Conservation (phyloP, 176 grass and related monocot species). For the Tuctoria greenei region DNA sequence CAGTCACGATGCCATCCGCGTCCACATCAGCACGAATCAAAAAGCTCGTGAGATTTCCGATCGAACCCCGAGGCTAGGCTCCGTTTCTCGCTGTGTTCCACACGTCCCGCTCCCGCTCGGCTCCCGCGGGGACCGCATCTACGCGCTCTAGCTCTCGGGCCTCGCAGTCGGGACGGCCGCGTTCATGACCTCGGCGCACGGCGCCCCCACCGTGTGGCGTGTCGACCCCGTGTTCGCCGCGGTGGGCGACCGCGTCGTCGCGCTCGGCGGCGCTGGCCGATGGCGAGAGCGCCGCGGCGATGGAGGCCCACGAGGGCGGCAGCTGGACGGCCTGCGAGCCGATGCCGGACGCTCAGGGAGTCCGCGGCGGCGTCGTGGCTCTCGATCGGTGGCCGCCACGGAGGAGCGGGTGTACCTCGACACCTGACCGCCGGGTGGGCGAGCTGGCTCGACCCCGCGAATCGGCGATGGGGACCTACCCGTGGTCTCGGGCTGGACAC, state of each 20-base stretch:
- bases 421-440: conserved; percentile 44
- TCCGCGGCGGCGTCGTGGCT: conserved; percentile 70
- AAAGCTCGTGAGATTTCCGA: too few relatives aligned
- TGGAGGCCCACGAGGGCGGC: conserved; percentile 59
- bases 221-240: conserved; percentile 66
- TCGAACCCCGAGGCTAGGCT: too few relatives aligned
- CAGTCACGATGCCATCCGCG: too few relatives aligned
- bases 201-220: conserved; percentile 60
- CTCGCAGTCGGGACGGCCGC: conserved; percentile 36
- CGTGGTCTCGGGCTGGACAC: conserved; percentile 36
- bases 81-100: too few relatives aligned
- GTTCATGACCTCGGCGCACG: conserved; percentile 38
- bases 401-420: conserved; percentile 54
- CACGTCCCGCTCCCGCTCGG: too few relatives aligned
- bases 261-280: conserved; percentile 65
- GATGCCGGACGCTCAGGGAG: conserved; percentile 55
- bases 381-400: conserved; percentile 54
- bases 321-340: conserved; percentile 56
- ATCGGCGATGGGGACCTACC: conserved; percentile 53
- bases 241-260: conserved; percentile 59
- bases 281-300: conserved; percentile 41
- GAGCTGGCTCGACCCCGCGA: conserved; percentile 75
- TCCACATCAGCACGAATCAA: too few relatives aligned
- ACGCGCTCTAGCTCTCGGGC: conserved; percentile 43
- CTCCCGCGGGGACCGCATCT: conserved; percentile 41